Base-by-base conservation (phyloP, 257 asterid species). In the Penstemon barbatus region DNA sequence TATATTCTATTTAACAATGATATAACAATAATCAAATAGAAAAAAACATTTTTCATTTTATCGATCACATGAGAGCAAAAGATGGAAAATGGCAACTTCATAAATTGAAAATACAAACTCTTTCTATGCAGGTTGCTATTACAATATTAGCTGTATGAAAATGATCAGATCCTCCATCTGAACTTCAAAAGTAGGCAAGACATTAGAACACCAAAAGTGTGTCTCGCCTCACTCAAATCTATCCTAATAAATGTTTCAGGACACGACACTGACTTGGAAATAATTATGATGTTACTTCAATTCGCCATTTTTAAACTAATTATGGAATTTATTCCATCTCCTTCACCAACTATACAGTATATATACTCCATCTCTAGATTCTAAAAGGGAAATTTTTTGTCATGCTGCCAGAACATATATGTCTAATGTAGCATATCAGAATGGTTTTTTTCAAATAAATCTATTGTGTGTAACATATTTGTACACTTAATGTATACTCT, bases 41-140 rank as follows among this genome's bases (percentile, higher is more conserved):
- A 37, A 70, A 6, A n/a, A 53, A 50, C 54, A 42, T n/a, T n/a
- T 38, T 42, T 57, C 25, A 56, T 19, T 45, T 6, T 48, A 46
- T 75, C 58, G 63, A 54, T 50, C 41, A 44, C 44, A 63, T 39
- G 38, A 39, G 68, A 56, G 9, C 39, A 66, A 41, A 33, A 59
- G 45, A 46, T 57, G 18, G 54, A 25, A 56, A 18, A 63, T 4
- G 12, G 46, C 44, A 56, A 37, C 63, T 65, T 48, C 71, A 46
- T 6, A 57, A 13, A 66, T 48, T 19, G 43, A 8, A 18, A 65
- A 43, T 39, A 42, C 69, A n/a, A 41, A 48, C 40, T 45, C 40
- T 46, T 15, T 10, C 25, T 48, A 50, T 58, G 63, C 11, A 9
- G 10, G 33, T 58, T 48, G 25, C 25, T 57, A 69, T 25, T 8